Conservation (phyloP, 202 grass and related monocot genomes). For the Zoysia matrella region DNA sequence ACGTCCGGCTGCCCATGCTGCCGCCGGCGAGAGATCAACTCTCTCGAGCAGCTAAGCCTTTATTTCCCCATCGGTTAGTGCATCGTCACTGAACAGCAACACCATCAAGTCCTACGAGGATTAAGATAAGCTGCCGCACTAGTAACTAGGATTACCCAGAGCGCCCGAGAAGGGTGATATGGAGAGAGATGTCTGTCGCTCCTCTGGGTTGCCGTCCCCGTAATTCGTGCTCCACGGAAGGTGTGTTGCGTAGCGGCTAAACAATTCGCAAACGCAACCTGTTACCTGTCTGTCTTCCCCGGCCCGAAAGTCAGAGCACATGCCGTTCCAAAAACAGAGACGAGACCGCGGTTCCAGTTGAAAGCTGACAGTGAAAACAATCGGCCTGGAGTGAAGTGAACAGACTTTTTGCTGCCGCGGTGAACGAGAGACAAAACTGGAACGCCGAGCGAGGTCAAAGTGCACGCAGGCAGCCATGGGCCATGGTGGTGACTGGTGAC, state of each 20-base stretch:
- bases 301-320: conserved; percentile 35
- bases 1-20: neutral
- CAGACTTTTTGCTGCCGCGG: neutral
- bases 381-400: no score
- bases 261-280: neutral
- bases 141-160: neutral
- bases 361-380: neutral
- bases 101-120: neutral
- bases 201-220: neutral
- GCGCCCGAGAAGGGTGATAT: neutral
- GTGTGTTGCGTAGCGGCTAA: conserved; percentile 19
- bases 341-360: neutral
- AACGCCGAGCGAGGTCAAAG: no score
- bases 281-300: neutral
- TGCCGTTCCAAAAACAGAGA: conserved; percentile 6
- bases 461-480: no score
- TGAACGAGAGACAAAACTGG: conserved; percentile 10
- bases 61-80: neutral
- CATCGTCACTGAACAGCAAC: neutral
- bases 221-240: conserved; percentile 33
- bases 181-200: no score
- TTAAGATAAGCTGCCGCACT: neutral
- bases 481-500: no score
- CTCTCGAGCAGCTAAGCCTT: neutral
- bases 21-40: conserved; percentile 36